These are phyloP conservation scores for Phialophora expanda DNA, from an alignment of 2,329 filamentous ascomycete species.

Conservation along the genomic window DNA sequence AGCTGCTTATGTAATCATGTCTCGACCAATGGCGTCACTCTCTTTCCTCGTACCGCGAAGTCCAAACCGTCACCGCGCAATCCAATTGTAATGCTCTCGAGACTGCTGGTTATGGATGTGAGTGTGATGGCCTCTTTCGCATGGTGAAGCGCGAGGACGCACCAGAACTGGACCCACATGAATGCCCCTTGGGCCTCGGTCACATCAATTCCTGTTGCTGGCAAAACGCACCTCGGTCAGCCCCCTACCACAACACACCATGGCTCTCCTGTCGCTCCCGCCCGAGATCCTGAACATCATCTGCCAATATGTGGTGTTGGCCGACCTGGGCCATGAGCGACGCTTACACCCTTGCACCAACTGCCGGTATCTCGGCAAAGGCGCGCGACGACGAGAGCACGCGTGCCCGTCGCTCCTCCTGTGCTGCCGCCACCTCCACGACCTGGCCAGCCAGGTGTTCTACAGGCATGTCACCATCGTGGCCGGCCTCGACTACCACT, in stretches of 20 bases:
- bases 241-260: background rate
- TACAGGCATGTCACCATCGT: constrained; percentile 3
- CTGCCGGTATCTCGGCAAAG: background rate
- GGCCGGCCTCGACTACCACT: background rate
- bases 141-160: background rate
- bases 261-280: background rate
- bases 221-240: background rate
- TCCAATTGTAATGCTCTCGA: background rate
- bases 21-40: background rate
- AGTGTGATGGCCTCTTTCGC: background rate
- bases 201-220: background rate
- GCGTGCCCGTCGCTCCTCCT: background rate
- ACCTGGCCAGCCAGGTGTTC: background rate
- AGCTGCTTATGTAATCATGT: background rate
- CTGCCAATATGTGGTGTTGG: background rate
- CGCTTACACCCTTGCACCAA: constrained; percentile 1
- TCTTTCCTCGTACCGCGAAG: background rate
- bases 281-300: constrained; percentile 3
- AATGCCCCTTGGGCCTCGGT: background rate
- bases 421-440: background rate
- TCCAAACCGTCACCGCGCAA: background rate
- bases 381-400: background rate
- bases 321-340: background rate
- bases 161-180: too few relatives aligned
- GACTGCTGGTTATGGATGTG: too few relatives aligned